phyloP scores from a whole-genome alignment of 495 filamentous ascomycete genomes.

The Neurospora cerealis region DNA sequence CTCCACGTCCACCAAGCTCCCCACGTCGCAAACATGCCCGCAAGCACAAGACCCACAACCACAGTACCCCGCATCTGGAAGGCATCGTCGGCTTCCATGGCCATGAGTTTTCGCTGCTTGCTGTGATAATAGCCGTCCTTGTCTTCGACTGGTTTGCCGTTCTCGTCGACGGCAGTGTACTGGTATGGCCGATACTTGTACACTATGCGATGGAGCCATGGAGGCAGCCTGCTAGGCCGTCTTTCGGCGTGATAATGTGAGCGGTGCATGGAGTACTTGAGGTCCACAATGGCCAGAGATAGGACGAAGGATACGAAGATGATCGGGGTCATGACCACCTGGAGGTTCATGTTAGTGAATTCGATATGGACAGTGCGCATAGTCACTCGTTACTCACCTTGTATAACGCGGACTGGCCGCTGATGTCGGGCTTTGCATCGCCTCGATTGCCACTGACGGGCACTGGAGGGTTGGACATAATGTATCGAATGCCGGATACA shows the following conservation, averaged over 20 bases:
- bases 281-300: constrained; percentile 40
- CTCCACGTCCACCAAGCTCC: constrained; percentile 16
- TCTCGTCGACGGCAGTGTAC: constrained; percentile 12
- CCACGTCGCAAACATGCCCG: constrained; percentile 17
- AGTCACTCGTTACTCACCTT: constrained; percentile 16
- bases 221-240: constrained; percentile 17
- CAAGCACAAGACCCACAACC: constrained; percentile 20
- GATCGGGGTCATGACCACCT: constrained; percentile 39
- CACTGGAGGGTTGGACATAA: constrained; percentile 6
- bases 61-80: constrained; percentile 36
- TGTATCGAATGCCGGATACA: not conserved
- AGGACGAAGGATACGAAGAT: constrained; percentile 42
- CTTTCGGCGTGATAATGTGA: constrained; percentile 27
- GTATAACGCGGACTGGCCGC: constrained; percentile 21
- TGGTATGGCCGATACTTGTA: constrained; percentile 24
- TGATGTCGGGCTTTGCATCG: constrained; percentile 7
- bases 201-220: constrained; percentile 29
- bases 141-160: not conserved
- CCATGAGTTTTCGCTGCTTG: constrained; percentile 40
- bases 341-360: not conserved
- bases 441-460: constrained; percentile 14
- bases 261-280: constrained; percentile 28
- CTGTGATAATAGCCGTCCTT: constrained; percentile 37
- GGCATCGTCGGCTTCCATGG: constrained; percentile 41
- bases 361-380: not conserved